These are phyloP conservation scores for Russula griseocarnosa DNA, from an alignment of 768 basidiomycete genomes.

Conservation along the genomic window DNA sequence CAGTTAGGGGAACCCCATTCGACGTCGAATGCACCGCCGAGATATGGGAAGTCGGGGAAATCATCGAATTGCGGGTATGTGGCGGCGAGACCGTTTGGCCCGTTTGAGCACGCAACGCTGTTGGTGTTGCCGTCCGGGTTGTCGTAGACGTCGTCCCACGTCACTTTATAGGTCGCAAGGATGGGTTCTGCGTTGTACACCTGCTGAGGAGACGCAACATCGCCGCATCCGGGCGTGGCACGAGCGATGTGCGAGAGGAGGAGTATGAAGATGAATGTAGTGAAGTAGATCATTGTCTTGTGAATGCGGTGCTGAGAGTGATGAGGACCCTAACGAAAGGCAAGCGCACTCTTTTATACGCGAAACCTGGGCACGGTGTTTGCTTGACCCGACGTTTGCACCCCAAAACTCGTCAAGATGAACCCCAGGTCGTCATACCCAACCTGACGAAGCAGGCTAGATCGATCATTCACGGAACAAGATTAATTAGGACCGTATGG, in stretches of 20 bases:
- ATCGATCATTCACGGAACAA: no score
- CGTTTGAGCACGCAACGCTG: conserved; percentile 46
- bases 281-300: conserved; percentile 3
- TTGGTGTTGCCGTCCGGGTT: conserved; percentile 37
- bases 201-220: background rate
- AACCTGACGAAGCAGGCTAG: no score
- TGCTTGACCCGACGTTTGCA: no score
- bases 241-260: background rate
- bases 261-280: background rate
- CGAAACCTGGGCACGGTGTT: no score
- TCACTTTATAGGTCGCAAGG: no score
- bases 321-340: background rate
- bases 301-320: background rate
- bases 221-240: background rate
- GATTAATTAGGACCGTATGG: no score
- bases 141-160: conserved; percentile 42
- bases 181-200: background rate
- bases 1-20: conserved; percentile 50
- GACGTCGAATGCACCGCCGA: conserved; percentile 53
- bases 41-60: conserved; percentile 55
- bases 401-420: background rate
- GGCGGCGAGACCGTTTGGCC: conserved; percentile 40
- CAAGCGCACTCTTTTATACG: background rate
- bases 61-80: conserved; percentile 47
- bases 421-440: background rate